Evolutionary conservation across 2,329 filamentous ascomycete species (phyloP), one percentile per base, ranked within the genome.

Genomic region (Thyridium curvatum): DNA sequence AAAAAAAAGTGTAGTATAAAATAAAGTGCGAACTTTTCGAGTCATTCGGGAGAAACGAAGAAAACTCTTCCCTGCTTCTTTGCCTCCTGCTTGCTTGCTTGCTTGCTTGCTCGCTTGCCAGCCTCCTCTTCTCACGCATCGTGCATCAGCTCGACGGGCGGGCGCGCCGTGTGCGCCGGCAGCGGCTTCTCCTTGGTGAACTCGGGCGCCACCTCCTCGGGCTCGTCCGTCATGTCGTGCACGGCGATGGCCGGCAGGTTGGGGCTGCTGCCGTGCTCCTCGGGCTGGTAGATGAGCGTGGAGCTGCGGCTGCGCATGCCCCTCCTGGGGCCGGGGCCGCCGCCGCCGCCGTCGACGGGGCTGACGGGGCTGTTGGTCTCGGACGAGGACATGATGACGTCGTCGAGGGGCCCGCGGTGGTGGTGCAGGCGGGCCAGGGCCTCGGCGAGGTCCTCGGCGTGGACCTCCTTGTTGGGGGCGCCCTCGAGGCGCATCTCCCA

Each of bases 401-500:
- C 46, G 21, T 46, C 46, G 15, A 43, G 47, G 30, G 45, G 43
- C 37, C 51, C 43, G 33, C 55, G 49, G 42, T 61, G 60, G 47
- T 78, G 70, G 54, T 76, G 72, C 44, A 85, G 61, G 60, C 74
- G 78, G 12, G 79, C 73, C 32, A 85, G 63, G 2, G 81, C 81
- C 38, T 80, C 75, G 14, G 80, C 80, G 18, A 85, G 66, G 55
- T 85, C 81, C 42, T 84, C 79, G 32, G 81, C 79, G 52, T 84
- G 78, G 18, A 84, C 78, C 52, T 73, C 69, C 62, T 82, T 83
- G 59, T 85, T 85, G 41, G 81, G 81, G 4, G 80, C 80, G 47
- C 80, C 80, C 59, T 85, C 81, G 34, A 83, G 64, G 47, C 71
- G 71, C 62, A 79, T 72, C 64, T 83, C 75, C 81, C 81, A 85